Evolutionary conservation across 257 asterid genomes (phyloP), one percentile per base, ranked within the genome.

Genomic region (Solanum clarkiae): DNA sequence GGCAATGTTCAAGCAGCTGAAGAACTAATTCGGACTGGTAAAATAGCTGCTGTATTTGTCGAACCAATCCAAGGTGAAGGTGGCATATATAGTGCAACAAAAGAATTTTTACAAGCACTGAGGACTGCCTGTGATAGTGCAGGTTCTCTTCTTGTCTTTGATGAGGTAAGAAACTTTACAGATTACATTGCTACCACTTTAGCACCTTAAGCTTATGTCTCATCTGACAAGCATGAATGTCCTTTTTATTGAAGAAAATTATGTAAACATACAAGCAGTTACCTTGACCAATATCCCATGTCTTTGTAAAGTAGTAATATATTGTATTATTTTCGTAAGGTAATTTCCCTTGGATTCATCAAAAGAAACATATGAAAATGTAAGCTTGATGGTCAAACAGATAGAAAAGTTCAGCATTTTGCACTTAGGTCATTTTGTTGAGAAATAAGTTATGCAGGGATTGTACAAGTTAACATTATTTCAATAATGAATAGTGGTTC

Each of bases 21-120:
- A 3, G 92, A 94, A 24, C 59, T 92, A 87, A 93, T 97, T 80
- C 89, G 82, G 81, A 91, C 92, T 84, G 94, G 95, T 26, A 97
- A 89, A 83, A 84, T 95, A 65, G 99, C 99, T 62, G 99, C 98
- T 1, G 98, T 96, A 10, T 95, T 96, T 88, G 97, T 95, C 81
- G 99, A 96, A 75, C 99, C 98, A 24, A 87, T 96, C 86, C 98
- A 96, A 86, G 99, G 99, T 65, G 99, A 96, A 89, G 98, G 99
- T n/a, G 99, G 98, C n/a, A 93, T 96, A 89, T 86, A 93, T 69
- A 91, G 95, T 66, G 95, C 98, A 13, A 87, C 95, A 1, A 89
- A 91, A 91, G 96, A 93, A 84, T 96, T 96, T 45, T 82, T 95
- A 87, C 93, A 90, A 81, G 89, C 97, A 5, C 68, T 96, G 87